Evolutionary conservation across 495 filamentous ascomycete genomes (phyloP), one percentile per base, ranked within the genome.

Genomic region (Chaetomium cochliodes): DNA sequence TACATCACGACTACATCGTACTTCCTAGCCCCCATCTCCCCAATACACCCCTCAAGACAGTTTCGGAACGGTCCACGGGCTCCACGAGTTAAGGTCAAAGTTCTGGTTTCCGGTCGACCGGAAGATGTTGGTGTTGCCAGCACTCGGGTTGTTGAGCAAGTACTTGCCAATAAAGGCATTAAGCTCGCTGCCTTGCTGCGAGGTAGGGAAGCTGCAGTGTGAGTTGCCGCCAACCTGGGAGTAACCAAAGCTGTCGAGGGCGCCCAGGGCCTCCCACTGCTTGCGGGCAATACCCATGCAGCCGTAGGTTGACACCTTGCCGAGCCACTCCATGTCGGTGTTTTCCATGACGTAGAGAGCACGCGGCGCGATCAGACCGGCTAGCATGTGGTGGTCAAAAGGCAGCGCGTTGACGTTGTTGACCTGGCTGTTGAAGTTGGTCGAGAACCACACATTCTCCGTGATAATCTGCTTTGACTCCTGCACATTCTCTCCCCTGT

Each of bases 151-250:
- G 57, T 72, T 73, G 64, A 84, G 70, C 60, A 86, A 68, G 73
- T 80, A 87, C 71, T 81, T 80, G 67, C 81, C 76, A 65, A 85
- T 79, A 74, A 80, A 87, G 3, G 79, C 74, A 8, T 72, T 82
- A 57, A 87, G 75, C 53, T 85, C 80, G n/a, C 77, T 39, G 70
- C 83, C 76, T 28, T 64, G 33, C 18, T 69, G 69, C 25, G 71
- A 70, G 16, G 70, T 76, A 2, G 84, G 84, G 75, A 87, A 86
- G 62, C 63, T 61, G 72, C 84, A 87, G 68, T 87, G 84, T 28
- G 60, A 65, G 70, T 86, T 81, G 62, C 77, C 78, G 39, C 83
- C 81, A 22, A 81, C 76, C 62, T 80, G 78, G 2, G 79, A 79
- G 72, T 80, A 84, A 2, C 83, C 84, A 71, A 85, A 80, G 67